Base-by-base conservation (phyloP, 345 rosid genomes). In the Linum lewisii region DNA sequence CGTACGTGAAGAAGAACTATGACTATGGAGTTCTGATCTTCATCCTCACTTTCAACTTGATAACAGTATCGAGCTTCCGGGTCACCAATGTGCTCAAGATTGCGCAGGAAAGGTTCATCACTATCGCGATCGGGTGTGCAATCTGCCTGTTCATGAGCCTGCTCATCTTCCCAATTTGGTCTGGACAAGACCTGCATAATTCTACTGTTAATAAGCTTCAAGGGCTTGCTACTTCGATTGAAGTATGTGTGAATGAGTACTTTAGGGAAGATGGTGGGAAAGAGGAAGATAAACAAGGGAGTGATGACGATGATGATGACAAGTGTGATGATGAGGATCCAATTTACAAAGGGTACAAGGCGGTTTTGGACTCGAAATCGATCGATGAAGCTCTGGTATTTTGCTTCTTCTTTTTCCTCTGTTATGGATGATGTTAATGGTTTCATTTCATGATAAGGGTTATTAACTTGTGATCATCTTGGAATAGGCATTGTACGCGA, bases 1-100 rank as follows among this genome's bases (percentile, higher is more conserved):
- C 95, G 1, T 73, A 75, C 51, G 82, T 92, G 71, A 88, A 92
- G 82, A 86, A 78, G 81, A 92, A 84, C 8, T 86, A 86, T 18
- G 95, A 92, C 68, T 86, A 92, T 38, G 97, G 96, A 1, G 89
- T 88, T 4, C 81, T 92, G 66, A 85, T 92, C 63, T 92, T 92
- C 75, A 81, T 92, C 34, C 64, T 92, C 76, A 88, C 97, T 7
- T 92, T 86, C 57, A 84, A 84, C 69, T 53, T 92, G 59, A 84
- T 92, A 64, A 86, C 97, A 0, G 87, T 86, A 6, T 86, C 97
- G 19, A 85, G 97, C 66, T 92, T 76, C 73, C 77, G 94, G 0
- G 80, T 81, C 6, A 76, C 54, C 26, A 78, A 85, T 58, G 88
- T 86, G 3, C 19, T 88, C 53, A 81, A 50, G 53, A 73, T 92